Evolutionary conservation across 140 eudicot genomes (phyloP).

Genomic region (Ambrosia hybrid): DNA sequence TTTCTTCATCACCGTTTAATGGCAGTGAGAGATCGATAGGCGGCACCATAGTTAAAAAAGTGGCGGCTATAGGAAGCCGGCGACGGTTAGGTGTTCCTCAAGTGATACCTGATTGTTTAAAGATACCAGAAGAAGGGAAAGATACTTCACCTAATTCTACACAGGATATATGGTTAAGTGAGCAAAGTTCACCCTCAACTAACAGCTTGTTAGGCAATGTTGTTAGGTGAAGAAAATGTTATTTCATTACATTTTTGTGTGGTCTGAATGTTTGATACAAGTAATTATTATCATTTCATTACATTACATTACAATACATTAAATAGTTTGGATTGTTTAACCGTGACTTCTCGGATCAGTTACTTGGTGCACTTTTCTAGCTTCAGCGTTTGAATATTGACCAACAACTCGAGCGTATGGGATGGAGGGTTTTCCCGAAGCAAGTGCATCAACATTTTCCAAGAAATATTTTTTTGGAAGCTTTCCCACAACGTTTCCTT

Average conservation of each 20-base stretch:
- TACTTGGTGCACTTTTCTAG: slow-evolving; percentile 81
- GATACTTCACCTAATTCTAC: slow-evolving; percentile 76
- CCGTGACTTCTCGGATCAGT: slow-evolving; percentile 96
- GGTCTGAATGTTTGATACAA: slow-evolving; percentile 34
- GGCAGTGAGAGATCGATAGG: slow-evolving; percentile 63
- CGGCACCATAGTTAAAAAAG: slow-evolving; percentile 35
- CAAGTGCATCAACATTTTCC: slow-evolving; percentile 92
- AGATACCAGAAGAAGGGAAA: slow-evolving; percentile 47
- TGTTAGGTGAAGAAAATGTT: slow-evolving; percentile 41
- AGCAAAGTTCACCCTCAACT: slow-evolving; percentile 86
- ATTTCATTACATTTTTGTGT: slow-evolving; percentile 35
- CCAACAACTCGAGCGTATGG: slow-evolving; percentile 97
- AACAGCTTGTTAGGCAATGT: slow-evolving; percentile 75
- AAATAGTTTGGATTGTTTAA: slow-evolving; percentile 30
- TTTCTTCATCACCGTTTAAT: slow-evolving; percentile 63
- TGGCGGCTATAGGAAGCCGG: slow-evolving; percentile 62
- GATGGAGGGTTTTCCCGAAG: slow-evolving; percentile 68
- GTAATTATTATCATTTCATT: slow-evolving; percentile 17
- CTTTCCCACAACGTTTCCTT: slow-evolving; percentile 97
- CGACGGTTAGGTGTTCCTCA: slow-evolving; percentile 53
- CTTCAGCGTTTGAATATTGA: slow-evolving; percentile 81
- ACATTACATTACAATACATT: slow-evolving; percentile 17
- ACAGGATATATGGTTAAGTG: slow-evolving; percentile 83
- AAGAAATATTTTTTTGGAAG: slow-evolving; percentile 69
- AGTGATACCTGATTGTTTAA: slow-evolving; percentile 38